Conservation (phyloP, 352 stramenopile species). For the Aphanomyces stellatus region DNA sequence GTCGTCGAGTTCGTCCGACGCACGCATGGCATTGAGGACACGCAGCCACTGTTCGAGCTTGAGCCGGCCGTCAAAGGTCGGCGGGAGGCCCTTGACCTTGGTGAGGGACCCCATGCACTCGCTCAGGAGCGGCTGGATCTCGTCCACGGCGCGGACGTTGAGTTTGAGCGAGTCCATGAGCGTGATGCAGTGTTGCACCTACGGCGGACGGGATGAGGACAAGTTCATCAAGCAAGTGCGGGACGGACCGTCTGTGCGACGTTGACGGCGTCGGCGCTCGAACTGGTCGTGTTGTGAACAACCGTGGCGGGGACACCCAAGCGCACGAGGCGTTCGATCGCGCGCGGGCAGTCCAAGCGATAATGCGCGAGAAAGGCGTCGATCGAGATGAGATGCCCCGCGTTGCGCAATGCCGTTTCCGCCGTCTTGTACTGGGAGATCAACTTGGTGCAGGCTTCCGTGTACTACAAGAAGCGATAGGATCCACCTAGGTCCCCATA, state of each 20-base stretch:
- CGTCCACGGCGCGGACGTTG: conserved; percentile 95
- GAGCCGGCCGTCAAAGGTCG: conserved; percentile 89
- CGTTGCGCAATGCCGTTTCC: conserved; percentile 85
- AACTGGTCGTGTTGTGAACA: conserved; percentile 74
- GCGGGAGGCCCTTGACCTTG: conserved; percentile 88
- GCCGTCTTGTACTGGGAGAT: conserved; percentile 98
- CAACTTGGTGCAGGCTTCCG: conserved; percentile 92
- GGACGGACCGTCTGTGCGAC: conserved; percentile 89
- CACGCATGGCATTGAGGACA: conserved; percentile 94
- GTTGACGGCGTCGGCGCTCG: conserved; percentile 82
- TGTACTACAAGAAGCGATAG: conserved; percentile 69
- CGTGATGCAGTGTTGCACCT: conserved; percentile 95
- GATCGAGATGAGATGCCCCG: conserved; percentile 55
- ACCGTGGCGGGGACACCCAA: conserved; percentile 91
- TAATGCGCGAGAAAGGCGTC: conserved; percentile 92
- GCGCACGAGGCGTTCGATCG: conserved; percentile 88
- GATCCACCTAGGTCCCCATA: neutral
- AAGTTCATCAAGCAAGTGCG: no score
- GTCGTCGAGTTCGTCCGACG: conserved; percentile 93
- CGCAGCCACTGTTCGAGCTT: conserved; percentile 94
- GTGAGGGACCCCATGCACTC: conserved; percentile 95
- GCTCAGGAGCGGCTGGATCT: conserved; percentile 94
- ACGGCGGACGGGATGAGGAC: neutral
- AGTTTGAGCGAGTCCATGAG: conserved; percentile 98
- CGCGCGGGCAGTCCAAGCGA: conserved; percentile 94